Base-by-base conservation (phyloP, 2,329 filamentous ascomycete species). In the Diaporthe vaccinii region DNA sequence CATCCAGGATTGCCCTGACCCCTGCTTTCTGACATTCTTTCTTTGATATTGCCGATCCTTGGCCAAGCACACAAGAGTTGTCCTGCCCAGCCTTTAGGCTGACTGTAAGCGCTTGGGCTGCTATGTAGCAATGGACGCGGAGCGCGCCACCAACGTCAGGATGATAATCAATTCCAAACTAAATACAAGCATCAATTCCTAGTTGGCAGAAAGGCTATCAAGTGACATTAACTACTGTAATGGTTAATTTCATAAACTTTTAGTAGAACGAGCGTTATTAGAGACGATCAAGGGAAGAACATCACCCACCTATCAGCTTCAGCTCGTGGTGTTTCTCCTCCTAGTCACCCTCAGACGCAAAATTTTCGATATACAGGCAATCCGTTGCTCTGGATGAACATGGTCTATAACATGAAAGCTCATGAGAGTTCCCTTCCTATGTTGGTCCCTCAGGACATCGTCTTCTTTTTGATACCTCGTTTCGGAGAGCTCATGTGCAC, bases 101-200 rank as follows among this genome's bases (percentile, higher is more conserved):
- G n/a, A 31, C 5, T 17, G n/a, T 36, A 25, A 12, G 22, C 58
- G 58, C 58, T 14, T 61, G 36, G 44, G 36, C n/a, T 61, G 57
- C 34, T 17, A 15, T 8, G 34, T 31, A 4, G 57, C 36, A 61
- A 61, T 9, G n/a, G 36, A 41, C 12, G n/a, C 59, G 14, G 44
- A 44, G 39, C n/a, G 59, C 59, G 59, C 59, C 59, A 44, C 39
- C 59, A 28, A 46, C 25, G 36, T 62, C 59, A 62, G 15, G 39
- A 62, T 44, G 15, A 10, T 61, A 41, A 41, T 41, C 6, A 17
- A 17, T 44, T 14, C 10, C 14, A 14, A 28, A 8, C 31, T 44
- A 25, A 44, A 28, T 17, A 14, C 58, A 41, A 36, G 14, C 55
- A n/a, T 58, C n/a, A n/a, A n/a, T 5, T 4, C 22, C 10, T 17